Evolutionary conservation across 2,329 filamentous ascomycete species (phyloP), one percentile per base, ranked within the genome.

Genomic region (Arthrobotrys pseudoclavata): DNA sequence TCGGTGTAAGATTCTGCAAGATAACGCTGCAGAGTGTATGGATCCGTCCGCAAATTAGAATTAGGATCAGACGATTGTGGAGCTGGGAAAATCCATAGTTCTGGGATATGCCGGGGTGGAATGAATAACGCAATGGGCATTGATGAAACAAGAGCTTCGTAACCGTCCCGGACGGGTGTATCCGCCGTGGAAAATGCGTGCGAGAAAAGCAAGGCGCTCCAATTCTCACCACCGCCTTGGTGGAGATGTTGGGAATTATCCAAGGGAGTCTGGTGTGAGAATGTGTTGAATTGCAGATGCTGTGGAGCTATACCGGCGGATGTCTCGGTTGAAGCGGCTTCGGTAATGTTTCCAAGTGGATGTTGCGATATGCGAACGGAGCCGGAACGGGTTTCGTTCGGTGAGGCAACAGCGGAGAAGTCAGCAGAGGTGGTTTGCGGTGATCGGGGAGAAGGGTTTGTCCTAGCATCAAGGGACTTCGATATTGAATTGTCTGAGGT

Each of bases 41-140:
- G 71, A 50, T 63, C 71, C 55, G 71, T 34, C 60, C 20, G 71
- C 63, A 69, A 64, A 64, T 64, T 57, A 40, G 57, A 60, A 69
- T 61, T 61, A 69, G 55, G 55, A 69, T 64, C 55, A 55, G 71
- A 69, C 64, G 71, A 57, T 52, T 68, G 71, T 76, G 71, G 71
- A 53, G 55, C 31, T 76, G 71, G 71, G 55, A 76, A 76, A 57
- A 57, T 50, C 71, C 71, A 69, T 76, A 76, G 71, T 64, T 69
- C 71, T 76, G 71, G 71, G 71, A 64, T 69, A 64, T 76, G 64
- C 57, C 71, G 71, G 57, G 71, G 57, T 48, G 71, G 71, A 69
- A 76, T 76, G 64, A 69, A 76, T 76, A 76, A 76, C 71, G 71
- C 71, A 76, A 76, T 76, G 63, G 71, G 64, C 29, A 76, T 50